Conservation (phyloP, 2,329 filamentous ascomycete genomes). For the Pseudogymnoascus sp. region DNA sequence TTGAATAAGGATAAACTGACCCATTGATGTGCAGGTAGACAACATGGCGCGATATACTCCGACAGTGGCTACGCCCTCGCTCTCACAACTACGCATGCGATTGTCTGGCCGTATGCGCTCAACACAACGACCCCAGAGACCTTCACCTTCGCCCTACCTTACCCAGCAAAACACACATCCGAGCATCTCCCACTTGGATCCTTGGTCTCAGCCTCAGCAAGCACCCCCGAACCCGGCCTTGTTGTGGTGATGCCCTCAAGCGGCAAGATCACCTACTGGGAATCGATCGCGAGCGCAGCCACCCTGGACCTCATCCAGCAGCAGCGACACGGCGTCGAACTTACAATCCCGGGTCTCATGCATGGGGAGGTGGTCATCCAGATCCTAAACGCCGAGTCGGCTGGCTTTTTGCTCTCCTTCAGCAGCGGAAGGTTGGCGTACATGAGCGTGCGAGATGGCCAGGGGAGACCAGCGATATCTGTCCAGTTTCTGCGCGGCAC, state of each 20-base stretch:
- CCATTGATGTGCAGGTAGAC: slow-evolving; percentile 41
- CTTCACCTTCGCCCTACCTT: slow-evolving; percentile 71
- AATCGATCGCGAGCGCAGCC: slow-evolving; percentile 82
- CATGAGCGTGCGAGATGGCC: slow-evolving; percentile 73
- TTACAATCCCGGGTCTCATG: slow-evolving; percentile 63
- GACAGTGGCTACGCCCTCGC: slow-evolving; percentile 67
- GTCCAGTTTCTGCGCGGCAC: slow-evolving; percentile 66
- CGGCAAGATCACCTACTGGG: slow-evolving; percentile 89
- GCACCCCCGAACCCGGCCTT: slow-evolving; percentile 73
- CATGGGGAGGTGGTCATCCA: slow-evolving; percentile 71
- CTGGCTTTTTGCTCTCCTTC: slow-evolving; percentile 77
- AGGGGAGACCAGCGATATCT: slow-evolving; percentile 74
- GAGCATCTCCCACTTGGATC: slow-evolving; percentile 76
- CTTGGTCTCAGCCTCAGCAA: slow-evolving; percentile 70
- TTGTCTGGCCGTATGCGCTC: slow-evolving; percentile 84
- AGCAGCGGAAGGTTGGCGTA: slow-evolving; percentile 83
- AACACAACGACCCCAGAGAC: slow-evolving; percentile 63
- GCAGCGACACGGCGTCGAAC: slow-evolving; percentile 71
- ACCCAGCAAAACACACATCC: slow-evolving; percentile 54
- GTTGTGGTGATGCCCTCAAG: slow-evolving; percentile 76
- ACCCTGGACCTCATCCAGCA: slow-evolving; percentile 77
- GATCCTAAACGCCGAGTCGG: slow-evolving; percentile 72
- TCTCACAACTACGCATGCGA: slow-evolving; percentile 71
- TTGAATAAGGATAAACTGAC: neutral
- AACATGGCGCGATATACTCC: slow-evolving; percentile 58